These are phyloP conservation scores for Trematosphaeria pertusa DNA, from an alignment of 2,329 filamentous ascomycete species.

Conservation along the genomic window DNA sequence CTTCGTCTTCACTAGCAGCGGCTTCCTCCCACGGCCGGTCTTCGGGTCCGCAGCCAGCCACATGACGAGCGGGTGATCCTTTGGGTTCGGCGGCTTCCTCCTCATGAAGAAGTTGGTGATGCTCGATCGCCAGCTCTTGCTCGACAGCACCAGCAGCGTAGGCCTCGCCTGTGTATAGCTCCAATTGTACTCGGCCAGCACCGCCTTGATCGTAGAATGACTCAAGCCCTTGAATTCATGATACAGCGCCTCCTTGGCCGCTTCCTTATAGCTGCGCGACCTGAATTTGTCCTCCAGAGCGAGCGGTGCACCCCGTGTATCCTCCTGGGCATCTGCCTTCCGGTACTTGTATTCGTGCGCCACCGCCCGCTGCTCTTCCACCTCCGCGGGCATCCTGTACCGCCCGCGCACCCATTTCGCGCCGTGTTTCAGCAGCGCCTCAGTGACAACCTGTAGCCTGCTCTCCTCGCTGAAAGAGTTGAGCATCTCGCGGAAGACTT, in stretches of 20 bases:
- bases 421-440: conserved; percentile 76
- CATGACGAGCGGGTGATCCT: conserved; percentile 66
- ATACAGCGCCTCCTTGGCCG: conserved; percentile 71
- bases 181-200: conserved; percentile 81
- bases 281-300: conserved; percentile 71
- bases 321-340: conserved; percentile 35
- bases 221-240: conserved; percentile 79
- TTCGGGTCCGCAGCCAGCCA: conserved; percentile 66
- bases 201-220: conserved; percentile 75
- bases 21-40: conserved; percentile 61
- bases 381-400: conserved; percentile 50
- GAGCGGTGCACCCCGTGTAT: conserved; percentile 51
- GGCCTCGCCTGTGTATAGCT: conserved; percentile 76
- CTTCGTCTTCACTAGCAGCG: conserved; percentile 70
- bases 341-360: conserved; percentile 44
- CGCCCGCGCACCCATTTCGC: conserved; percentile 74
- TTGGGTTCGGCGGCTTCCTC: conserved; percentile 63
- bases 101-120: conserved; percentile 74
- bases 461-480: conserved; percentile 77
- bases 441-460: conserved; percentile 76
- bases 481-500: conserved; percentile 84
- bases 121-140: conserved; percentile 79
- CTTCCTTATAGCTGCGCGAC: conserved; percentile 70
- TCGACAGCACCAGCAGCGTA: conserved; percentile 71
- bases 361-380: conserved; percentile 44